These are phyloP conservation scores for Penicillium salamii DNA, from an alignment of 495 filamentous ascomycete species.

Conservation along the genomic window DNA sequence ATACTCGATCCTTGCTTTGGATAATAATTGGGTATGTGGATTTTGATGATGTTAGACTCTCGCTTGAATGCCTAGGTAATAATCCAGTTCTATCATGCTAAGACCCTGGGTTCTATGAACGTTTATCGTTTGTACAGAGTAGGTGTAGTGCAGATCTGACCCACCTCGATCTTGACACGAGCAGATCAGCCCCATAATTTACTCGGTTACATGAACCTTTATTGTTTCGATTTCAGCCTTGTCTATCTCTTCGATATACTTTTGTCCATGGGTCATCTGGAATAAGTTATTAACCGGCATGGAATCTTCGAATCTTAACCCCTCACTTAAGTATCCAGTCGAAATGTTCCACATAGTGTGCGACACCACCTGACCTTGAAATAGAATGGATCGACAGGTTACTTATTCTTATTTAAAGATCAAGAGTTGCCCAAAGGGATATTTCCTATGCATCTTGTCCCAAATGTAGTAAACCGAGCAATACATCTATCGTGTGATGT, in stretches of 20 bases:
- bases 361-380: conserved; percentile 1
- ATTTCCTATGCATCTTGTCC: neutral
- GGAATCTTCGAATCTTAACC: neutral
- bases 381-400: neutral
- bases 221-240: neutral
- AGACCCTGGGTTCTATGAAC: neutral
- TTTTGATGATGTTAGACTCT: conserved; percentile 21
- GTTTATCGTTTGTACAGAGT: neutral
- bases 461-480: neutral
- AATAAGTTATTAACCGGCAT: neutral
- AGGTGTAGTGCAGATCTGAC: conserved; percentile 17
- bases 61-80: no score
- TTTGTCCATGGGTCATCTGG: neutral
- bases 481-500: neutral
- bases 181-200: conserved; percentile 17
- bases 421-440: no score
- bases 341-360: neutral
- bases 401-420: neutral
- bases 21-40: neutral
- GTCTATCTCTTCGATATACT: no score
- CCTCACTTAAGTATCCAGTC: conserved; percentile 2
- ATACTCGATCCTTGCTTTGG: conserved; percentile 1
- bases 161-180: conserved; percentile 14
- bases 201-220: neutral
- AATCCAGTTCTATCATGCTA: no score